These are phyloP conservation scores for Vigna mungo DNA, from an alignment of 306 rosid species.

Conservation along the genomic window DNA sequence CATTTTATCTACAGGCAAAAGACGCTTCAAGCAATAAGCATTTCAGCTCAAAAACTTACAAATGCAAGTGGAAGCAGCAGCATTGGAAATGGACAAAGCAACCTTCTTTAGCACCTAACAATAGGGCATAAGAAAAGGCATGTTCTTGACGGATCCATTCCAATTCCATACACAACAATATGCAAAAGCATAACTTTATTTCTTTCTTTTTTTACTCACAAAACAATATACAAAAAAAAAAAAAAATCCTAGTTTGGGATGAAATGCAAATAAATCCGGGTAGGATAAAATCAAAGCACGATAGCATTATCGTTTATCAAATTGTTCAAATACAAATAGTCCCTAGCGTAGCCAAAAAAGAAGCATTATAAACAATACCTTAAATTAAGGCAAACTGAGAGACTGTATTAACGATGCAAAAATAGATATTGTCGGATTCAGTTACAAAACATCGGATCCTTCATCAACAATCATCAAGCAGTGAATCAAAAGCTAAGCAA, in stretches of 20 bases:
- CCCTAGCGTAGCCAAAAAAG: slow-evolving; percentile 37
- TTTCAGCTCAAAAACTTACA: slow-evolving; percentile 46
- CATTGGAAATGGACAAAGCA: slow-evolving; percentile 37
- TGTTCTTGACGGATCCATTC: slow-evolving; percentile 60
- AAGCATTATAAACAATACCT: slow-evolving; percentile 51
- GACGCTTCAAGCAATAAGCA: slow-evolving; percentile 35
- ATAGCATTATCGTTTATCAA: slow-evolving; percentile 48
- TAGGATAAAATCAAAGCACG: slow-evolving; percentile 40
- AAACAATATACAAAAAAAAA: slow-evolving; percentile 25
- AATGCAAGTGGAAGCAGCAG: slow-evolving; percentile 51
- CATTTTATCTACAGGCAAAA: slow-evolving; percentile 80
- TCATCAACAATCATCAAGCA: slow-evolving; percentile 70
- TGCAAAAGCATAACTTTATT: neutral
- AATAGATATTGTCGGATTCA: slow-evolving; percentile 63
- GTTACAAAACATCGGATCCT: slow-evolving; percentile 75
- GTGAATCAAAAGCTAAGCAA: slow-evolving; percentile 57
- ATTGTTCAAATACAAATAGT: slow-evolving; percentile 39
- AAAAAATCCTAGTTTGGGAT: slow-evolving; percentile 41
- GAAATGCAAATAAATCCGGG: slow-evolving; percentile 43
- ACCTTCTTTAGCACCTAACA: slow-evolving; percentile 18
- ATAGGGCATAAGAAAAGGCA: slow-evolving; percentile 19
- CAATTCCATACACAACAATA: slow-evolving; percentile 37
- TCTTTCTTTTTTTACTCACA: neutral
- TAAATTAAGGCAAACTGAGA: slow-evolving; percentile 51
- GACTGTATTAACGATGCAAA: slow-evolving; percentile 59